Evolutionary conservation across 257 asterid genomes (phyloP), one percentile per base, ranked within the genome.

Genomic region (Solanum tacnaense): DNA sequence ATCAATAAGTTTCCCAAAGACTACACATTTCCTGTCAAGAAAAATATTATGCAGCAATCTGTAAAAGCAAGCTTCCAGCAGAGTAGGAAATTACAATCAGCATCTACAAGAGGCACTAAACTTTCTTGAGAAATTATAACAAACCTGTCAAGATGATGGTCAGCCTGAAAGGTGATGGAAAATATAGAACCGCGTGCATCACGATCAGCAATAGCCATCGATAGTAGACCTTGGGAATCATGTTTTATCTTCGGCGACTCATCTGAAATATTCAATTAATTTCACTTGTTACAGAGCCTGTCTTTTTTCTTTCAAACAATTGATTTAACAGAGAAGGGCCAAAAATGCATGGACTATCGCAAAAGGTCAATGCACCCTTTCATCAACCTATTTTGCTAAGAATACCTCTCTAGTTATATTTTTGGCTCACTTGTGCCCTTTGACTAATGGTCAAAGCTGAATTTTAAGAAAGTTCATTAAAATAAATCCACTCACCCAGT

Each of bases 121-220:
- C 46, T 70, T 39, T 4, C 3, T 32, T 25, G n/a, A 13, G 62
- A 34, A 52, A 79, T 70, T 39, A 27, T 27, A 88, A 58, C 86
- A 88, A 76, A 97, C 99, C 98, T 95, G 88, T 97, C 99, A 89
- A 96, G 98, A 92, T 94, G 95, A 92, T 95, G 98, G 93, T 93
- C 96, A 87, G 99, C 97, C 93, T 93, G 91, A 86, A 97, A 95
- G 91, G 98, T 96, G 89, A 97, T 82, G 75, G 89, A 88, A 92
- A 97, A 97, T 87, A 92, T 91, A 65, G 99, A 97, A 87, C 99
- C 99, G 3, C 97, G 98, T 65, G 93, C 94, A 83, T 96, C 96
- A 21, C 98, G 95, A 86, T 97, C 99, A 87, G 96, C 96, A 89
- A 97, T 92, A 12, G 96, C 94, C 99, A 97, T 97, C 32, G 99